A percentile compares a stretch with the other conserved stretches of the same genome.
Conservation (phyloP, 2,329 filamentous ascomycete genomes). For the Colletotrichum musicola region DNA sequence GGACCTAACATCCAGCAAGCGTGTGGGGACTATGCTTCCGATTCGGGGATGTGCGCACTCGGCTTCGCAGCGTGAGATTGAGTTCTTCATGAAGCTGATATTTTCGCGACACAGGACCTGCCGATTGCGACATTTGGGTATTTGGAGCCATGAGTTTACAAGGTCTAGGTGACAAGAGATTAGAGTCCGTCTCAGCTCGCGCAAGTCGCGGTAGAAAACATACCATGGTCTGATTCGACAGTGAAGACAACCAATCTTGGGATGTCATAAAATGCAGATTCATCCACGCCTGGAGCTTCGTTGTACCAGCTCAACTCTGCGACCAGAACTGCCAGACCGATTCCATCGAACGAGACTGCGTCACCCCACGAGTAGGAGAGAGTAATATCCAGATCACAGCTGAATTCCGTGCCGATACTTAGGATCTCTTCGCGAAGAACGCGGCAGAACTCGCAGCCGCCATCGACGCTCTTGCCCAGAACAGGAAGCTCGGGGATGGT, state of each 20-base stretch:
- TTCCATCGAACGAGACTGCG: no score
- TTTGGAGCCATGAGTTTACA: background rate
- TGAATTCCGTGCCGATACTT: no score
- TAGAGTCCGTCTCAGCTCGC: no score
- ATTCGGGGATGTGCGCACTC: background rate
- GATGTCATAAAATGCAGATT: no score
- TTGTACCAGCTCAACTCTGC: no score
- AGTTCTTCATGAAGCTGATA: background rate
- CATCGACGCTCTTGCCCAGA: background rate
- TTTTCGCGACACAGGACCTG: background rate
- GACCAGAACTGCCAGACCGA: no score
- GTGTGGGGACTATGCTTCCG: background rate
- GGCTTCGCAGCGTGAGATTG: background rate
- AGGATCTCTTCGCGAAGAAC: background rate
- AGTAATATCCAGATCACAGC: no score
- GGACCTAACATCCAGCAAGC: background rate
- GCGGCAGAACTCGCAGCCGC: background rate
- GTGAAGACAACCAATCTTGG: no score
- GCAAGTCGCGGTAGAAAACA: no score
- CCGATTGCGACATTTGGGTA: background rate
- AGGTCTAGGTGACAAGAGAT: background rate
- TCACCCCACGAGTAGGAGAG: no score
- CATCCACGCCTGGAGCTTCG: no score
- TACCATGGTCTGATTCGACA: background rate
- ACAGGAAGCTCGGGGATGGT: no score